Base-by-base conservation (phyloP, 2,329 filamentous ascomycete species). In the Colletotrichum paranaense region DNA sequence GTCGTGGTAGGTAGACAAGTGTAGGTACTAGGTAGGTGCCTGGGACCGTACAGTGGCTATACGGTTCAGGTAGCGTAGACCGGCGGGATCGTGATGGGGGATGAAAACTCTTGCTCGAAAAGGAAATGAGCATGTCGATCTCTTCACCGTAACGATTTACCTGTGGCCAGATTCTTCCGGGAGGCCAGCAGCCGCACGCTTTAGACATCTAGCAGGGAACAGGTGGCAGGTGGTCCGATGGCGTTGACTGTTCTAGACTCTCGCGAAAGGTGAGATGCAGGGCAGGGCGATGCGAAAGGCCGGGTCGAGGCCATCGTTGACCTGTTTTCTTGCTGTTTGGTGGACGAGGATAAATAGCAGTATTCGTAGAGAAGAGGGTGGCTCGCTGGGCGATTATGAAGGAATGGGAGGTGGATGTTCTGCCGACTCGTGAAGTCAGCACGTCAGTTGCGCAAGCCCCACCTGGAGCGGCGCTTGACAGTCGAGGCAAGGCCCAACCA, bases 231-330 rank as follows among this genome's bases (percentile, higher is more conserved):
- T 65, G 70, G 67, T 70, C 24, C 67, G 70, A 73, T 70, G 67
- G 70, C 67, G 60, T 69, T 57, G 70, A n/a, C 55, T 60, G 70
- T 60, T 69, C 70, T 70, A 65, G 70, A 73, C 42, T 49, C 66
- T 67, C 55, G 32, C 26, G 60, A 62, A 63, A 55, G 70, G 60
- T 55, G 49, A 35, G 67, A 16, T 55, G n/a, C 46, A 28, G 32
- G 30, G 60, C 35, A 64, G 12, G 55, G 56, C 55, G 55, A 5
- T 55, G 59, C 16, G 30, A 56, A 46, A 16, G 19, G 42, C 56
- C 22, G 14, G 32, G 38, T 32, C n/a, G 14, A 38, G 22, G 19
- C 35, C 26, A 24, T 49, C 16, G 55, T 22, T 16, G 19, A n/a
- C 5, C 4, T 55, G n/a, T 52, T 28, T 28, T 62, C 30, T 12